phyloP scores from a whole-genome alignment of 1,139 yeast genomes.

The Pichia sp. region DNA sequence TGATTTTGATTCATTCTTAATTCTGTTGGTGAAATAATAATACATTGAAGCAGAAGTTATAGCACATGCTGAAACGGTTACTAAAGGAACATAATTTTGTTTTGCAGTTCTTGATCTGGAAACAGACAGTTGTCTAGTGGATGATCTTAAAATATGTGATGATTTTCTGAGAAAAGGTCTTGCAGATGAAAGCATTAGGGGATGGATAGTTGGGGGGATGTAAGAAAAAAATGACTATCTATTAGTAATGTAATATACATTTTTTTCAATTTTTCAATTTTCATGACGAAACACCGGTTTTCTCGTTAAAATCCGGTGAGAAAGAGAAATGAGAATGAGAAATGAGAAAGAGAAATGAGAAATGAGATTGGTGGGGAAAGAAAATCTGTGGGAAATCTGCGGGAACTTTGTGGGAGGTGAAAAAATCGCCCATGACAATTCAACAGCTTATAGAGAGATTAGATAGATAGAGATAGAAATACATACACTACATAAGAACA shows the following conservation, averaged over 20 bases:
- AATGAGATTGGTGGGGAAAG: background rate
- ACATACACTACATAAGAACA: slow-evolving; percentile 48
- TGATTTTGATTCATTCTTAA: slow-evolving; percentile 11
- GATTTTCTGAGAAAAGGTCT: background rate
- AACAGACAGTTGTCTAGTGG: background rate
- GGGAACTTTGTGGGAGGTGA: background rate
- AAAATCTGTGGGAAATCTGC: background rate
- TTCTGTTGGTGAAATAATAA: slow-evolving; percentile 12
- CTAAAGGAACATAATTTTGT: slow-evolving; percentile 10
- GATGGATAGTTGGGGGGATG: background rate
- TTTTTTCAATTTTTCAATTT: background rate
- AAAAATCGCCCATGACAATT: background rate
- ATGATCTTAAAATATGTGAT: background rate
- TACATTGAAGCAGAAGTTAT: slow-evolving; percentile 17
- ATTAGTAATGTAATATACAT: background rate
- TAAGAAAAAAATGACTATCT: background rate
- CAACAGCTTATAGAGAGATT: background rate
- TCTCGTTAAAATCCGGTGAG: background rate
- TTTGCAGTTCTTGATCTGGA: background rate
- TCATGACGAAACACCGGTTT: background rate
- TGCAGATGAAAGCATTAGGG: background rate
- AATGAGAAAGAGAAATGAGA: too few relatives aligned
- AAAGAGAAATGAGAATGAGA: too few relatives aligned
- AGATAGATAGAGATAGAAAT: background rate
- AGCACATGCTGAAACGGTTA: slow-evolving; percentile 18